Conservation (phyloP, 1,284 basidiomycete species). For the Athelia psychrophila region DNA sequence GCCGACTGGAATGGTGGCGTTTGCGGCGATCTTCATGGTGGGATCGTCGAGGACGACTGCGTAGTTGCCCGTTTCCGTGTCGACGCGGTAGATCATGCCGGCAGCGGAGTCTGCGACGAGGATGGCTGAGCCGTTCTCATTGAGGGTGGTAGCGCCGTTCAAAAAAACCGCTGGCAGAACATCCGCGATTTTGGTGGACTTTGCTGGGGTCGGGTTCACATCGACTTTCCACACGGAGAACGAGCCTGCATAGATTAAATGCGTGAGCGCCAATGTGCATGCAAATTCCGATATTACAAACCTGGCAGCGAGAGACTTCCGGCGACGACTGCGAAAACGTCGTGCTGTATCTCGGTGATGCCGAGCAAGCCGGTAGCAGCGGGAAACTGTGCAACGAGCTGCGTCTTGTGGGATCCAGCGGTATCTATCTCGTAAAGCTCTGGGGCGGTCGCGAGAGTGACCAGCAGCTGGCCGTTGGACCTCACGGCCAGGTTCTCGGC, state of each 20-base stretch:
- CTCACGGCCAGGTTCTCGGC: background rate
- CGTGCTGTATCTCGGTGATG: background rate
- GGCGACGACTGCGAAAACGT: background rate
- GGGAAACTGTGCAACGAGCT: background rate
- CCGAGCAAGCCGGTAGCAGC: background rate
- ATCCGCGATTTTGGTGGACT: background rate
- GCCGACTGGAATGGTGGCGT: constrained; percentile 10
- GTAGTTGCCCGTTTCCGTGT: background rate
- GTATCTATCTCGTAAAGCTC: background rate
- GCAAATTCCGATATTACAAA: no score
- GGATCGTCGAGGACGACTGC: background rate
- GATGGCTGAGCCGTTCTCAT: background rate
- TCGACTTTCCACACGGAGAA: background rate
- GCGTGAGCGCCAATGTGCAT: no score
- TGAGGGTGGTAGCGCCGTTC: background rate
- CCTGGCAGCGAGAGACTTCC: background rate
- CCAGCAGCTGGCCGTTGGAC: background rate
- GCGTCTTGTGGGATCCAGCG: background rate
- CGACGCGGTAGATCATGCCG: background rate
- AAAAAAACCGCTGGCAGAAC: background rate
- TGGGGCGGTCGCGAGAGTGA: background rate
- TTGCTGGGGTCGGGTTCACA: background rate
- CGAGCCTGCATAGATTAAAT: no score
- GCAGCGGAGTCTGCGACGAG: background rate
- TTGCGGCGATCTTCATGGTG: background rate